phyloP scores from a whole-genome alignment of 805 yeast genomes.

The Wickerhamomyces kurtzmanii region DNA sequence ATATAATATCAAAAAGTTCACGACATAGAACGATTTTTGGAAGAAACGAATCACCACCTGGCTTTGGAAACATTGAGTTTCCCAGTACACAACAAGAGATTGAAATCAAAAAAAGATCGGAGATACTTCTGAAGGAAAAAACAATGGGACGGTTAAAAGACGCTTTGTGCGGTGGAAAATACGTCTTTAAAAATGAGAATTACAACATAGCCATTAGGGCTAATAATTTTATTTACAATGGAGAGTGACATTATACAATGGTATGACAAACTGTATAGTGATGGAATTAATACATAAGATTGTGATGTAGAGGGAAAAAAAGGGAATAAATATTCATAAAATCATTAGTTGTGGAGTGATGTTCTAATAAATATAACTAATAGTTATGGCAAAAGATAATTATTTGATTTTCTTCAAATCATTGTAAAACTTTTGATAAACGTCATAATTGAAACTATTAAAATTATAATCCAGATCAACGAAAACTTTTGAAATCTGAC shows the following conservation, averaged over 20 bases:
- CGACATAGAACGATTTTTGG: slow-evolving; percentile 17
- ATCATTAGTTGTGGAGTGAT: too few relatives aligned
- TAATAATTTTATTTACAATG: slow-evolving; percentile 21
- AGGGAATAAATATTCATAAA: too few relatives aligned
- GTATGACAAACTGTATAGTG: too few relatives aligned
- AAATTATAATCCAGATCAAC: slow-evolving; percentile 56
- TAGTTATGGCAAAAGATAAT: too few relatives aligned
- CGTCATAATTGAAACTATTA: slow-evolving; percentile 40
- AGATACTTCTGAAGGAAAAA: slow-evolving; percentile 22
- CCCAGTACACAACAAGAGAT: slow-evolving; percentile 44
- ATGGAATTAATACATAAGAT: too few relatives aligned
- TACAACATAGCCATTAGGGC: slow-evolving; percentile 26
- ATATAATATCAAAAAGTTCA: slow-evolving; percentile 12
- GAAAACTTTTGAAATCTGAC: slow-evolving; percentile 50
- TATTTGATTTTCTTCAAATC: slow-evolving; percentile 17
- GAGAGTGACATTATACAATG: too few relatives aligned
- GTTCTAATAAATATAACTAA: too few relatives aligned
- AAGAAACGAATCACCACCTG: slow-evolving; percentile 42
- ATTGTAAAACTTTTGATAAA: slow-evolving; percentile 29
- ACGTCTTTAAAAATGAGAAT: slow-evolving; percentile 31
- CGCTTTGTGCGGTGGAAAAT: slow-evolving; percentile 31
- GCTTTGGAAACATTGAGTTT: slow-evolving; percentile 49
- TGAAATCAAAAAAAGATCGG: slow-evolving; percentile 25
- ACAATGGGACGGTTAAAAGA: slow-evolving; percentile 34
- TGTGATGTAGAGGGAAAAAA: too few relatives aligned